phyloP scores from a whole-genome alignment of 1,284 basidiomycete genomes.

The Puccinia coronata region DNA sequence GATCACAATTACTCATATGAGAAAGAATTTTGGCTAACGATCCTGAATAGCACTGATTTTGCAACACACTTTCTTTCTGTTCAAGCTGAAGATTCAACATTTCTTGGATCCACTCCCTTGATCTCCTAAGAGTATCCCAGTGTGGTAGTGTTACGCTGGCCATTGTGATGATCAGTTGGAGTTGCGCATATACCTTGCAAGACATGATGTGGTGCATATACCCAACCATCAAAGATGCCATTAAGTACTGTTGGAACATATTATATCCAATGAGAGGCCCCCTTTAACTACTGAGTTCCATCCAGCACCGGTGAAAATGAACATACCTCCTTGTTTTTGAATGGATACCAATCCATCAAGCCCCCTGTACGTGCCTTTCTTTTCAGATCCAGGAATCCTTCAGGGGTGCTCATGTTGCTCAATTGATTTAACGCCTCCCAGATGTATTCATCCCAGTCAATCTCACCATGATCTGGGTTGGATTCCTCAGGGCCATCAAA shows the following conservation, averaged over 20 bases:
- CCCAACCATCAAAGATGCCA: background rate
- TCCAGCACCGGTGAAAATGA: too few relatives aligned
- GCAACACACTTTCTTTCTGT: background rate
- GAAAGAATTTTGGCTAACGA: background rate
- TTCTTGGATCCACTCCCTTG: background rate
- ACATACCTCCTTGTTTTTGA: too few relatives aligned
- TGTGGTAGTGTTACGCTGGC: background rate
- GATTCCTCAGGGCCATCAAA: too few relatives aligned
- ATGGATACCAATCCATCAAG: too few relatives aligned
- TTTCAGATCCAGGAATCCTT: too few relatives aligned
- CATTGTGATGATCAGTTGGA: background rate
- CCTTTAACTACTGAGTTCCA: too few relatives aligned
- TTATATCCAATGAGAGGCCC: too few relatives aligned
- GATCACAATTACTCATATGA: background rate
- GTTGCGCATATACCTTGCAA: background rate
- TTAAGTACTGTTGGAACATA: constrained; percentile 1
- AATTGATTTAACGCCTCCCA: too few relatives aligned
- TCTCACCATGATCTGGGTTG: too few relatives aligned
- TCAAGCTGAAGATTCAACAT: background rate
- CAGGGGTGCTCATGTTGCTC: too few relatives aligned
- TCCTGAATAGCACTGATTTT: background rate
- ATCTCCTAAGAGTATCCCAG: background rate
- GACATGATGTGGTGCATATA: constrained; percentile 23
- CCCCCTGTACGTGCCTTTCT: too few relatives aligned
- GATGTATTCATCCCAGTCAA: too few relatives aligned